Base-by-base conservation (phyloP, 2,329 filamentous ascomycete genomes). In the Colletotrichum graminicola region DNA sequence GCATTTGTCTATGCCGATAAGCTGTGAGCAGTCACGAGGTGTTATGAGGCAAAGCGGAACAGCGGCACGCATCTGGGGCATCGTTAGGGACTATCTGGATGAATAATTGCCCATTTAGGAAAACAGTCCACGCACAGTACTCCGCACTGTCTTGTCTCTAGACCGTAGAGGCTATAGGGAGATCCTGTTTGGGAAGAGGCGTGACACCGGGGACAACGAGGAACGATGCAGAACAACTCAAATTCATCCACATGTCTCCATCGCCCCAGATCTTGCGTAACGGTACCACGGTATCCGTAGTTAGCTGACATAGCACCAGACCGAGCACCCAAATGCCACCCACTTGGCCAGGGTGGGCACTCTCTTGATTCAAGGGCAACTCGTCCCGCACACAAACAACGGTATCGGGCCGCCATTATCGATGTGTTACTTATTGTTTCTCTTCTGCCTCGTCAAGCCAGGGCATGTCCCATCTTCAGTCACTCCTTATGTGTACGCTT, bases 181-280 rank as follows among this genome's bases (percentile, higher is more conserved):
- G 34, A 39, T 29, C 47, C 21, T 39, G 43, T 18, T 26, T 32
- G 45, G 54, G 49, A 8, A 18, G 21, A 5, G 6, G 14, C 32
- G 14, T 10, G 47, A 62, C 34, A 61, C 45, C 65, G n/a, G 39
- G 54, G 52, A 60, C 47, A 34, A 64, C 59, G 59, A 72, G 16
- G n/a, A 26, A 63, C 16, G 39, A 69, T 64, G 69, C 65, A 69
- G 65, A 5, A 56, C 39, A 72, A 72, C 69, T 72, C 69, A 72
- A 69, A 72, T 72, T 51, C 65, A 69, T 66, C 69, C 60, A 45
- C 68, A 71, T 63, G 65, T n/a, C 54, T 52, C 69, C 59, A 55
- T 69, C 36, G 59, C 23, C 59, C 54, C 60, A 64, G 57, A 69
- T 71, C 39, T 69, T 54, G 54, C 34, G 36, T 68, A 36, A 54